Base-by-base conservation (phyloP, 2,329 filamentous ascomycete species). In the Verticillium alfalfae region DNA sequence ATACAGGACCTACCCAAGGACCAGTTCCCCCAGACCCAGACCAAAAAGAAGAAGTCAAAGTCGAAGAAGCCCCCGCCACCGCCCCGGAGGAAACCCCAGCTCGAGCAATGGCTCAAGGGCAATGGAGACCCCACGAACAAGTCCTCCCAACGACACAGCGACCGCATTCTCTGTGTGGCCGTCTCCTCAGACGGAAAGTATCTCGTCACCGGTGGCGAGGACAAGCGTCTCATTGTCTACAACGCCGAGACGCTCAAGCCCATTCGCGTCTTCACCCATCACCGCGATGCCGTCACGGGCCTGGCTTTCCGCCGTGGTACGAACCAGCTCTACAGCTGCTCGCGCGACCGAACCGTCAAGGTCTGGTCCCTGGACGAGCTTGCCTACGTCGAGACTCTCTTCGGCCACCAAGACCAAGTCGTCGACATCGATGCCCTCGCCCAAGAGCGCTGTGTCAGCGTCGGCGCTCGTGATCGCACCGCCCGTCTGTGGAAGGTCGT, bases 401-500 rank as follows among this genome's bases (percentile, higher is more conserved):
- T 97, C 71, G 95, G 95, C 55, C 95, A 99, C 76, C 94, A 97
- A 72, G 94, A 98, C 72, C 84, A 91, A 66, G 90, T 98, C 5
- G 83, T 94, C 41, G 91, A 93, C 70, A 86, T 99, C 60, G 90
- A 91, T 66, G 89, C 92, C 26, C 83, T 96, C 65, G 88, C 89
- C 2, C 88, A 93, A 68, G 95, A 98, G 75, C 88, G 92, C 57
- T 97, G 95, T 72, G 84, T 98, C 63, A 95, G 89, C 64, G 95
- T 97, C 18, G 95, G 95, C 61, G 90, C 92, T 6, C 84, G 95
- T 66, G 95, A 99, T 74, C 88, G 94, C 62, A 97, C 93, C 2
- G 95, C 94, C 45, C 84, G 95, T 62, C 78, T 97, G 68, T 99
- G 95, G 95, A 97, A 97, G 76, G 93, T 99, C 1, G 87, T 92